Evolutionary conservation across 805 yeast species (phyloP).

Genomic region (Komagataella kurtzmanii): DNA sequence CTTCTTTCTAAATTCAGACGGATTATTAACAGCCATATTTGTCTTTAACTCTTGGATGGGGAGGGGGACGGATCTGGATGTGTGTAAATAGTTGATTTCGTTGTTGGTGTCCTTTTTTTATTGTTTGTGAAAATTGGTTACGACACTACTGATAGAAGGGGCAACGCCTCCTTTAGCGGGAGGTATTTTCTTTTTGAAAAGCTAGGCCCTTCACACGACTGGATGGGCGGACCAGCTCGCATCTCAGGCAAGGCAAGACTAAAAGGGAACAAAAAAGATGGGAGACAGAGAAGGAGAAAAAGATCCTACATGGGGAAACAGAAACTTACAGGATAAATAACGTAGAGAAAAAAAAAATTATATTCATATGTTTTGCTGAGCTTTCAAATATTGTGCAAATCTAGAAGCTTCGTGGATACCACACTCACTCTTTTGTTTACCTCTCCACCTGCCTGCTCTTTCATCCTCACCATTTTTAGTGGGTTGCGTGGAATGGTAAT

Average conservation of each 20-base stretch:
- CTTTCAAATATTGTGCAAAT: slow-evolving; percentile 38
- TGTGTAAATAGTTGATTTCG: neutral
- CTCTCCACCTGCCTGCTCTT: slow-evolving; percentile 96
- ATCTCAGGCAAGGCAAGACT: too few relatives aligned
- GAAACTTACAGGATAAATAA: too few relatives aligned
- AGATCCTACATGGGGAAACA: too few relatives aligned
- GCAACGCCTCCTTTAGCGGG: neutral
- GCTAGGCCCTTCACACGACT: neutral
- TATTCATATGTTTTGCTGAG: neutral
- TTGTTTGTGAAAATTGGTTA: neutral
- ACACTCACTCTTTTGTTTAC: slow-evolving; percentile 84
- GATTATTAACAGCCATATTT: neutral
- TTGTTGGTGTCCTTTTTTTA: neutral
- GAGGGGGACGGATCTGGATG: neutral
- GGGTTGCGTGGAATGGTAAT: slow-evolving; percentile 89
- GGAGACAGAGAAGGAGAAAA: too few relatives aligned
- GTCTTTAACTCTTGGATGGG: neutral
- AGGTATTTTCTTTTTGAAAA: neutral
- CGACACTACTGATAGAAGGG: neutral
- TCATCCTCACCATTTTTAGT: slow-evolving; percentile 89
- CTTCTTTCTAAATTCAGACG: slow-evolving; percentile 51
- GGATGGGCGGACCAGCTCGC: too few relatives aligned
- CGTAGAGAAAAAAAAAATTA: too few relatives aligned
- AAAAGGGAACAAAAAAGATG: too few relatives aligned
- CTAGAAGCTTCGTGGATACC: slow-evolving; percentile 81